phyloP scores from a whole-genome alignment of 805 yeast species.

The Cyberlindnera euphorbiiphila region DNA sequence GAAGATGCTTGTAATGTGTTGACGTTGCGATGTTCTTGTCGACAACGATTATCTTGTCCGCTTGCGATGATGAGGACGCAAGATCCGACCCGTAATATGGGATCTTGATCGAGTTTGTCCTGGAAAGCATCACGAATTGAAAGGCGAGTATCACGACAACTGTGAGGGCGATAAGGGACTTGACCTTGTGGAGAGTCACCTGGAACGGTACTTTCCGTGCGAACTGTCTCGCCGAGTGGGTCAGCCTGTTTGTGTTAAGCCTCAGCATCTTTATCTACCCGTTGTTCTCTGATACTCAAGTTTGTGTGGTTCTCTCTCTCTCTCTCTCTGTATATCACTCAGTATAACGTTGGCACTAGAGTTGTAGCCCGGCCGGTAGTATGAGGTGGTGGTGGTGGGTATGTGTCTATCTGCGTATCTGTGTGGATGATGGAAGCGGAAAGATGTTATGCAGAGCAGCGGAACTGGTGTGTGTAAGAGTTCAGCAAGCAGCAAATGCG shows the following conservation, averaged over 20 bases:
- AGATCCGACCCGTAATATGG: conserved; percentile 1
- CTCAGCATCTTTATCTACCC: conserved; percentile 7
- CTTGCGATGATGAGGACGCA: neutral
- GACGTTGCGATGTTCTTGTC: conserved; percentile 17
- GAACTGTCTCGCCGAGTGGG: conserved; percentile 9
- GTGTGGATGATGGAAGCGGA: no score
- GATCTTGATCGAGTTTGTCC: conserved; percentile 1
- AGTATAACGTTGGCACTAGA: no score
- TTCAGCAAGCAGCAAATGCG: neutral
- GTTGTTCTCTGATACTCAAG: no score
- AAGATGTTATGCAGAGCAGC: no score
- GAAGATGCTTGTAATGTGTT: conserved; percentile 26
- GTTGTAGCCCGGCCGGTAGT: no score
- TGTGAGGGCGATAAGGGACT: conserved; percentile 5
- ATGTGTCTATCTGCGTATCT: no score
- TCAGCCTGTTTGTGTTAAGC: conserved; percentile 19
- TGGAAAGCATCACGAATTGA: conserved; percentile 12
- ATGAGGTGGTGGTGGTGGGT: no score
- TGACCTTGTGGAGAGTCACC: conserved; percentile 16
- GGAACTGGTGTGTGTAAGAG: neutral
- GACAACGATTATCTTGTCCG: conserved; percentile 14
- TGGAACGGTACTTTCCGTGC: conserved; percentile 10
- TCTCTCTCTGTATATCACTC: neutral
- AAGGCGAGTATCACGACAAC: conserved; percentile 10
- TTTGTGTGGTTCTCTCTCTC: neutral